Percentiles rank a stretch among this genome's conserved stretches.
Evolutionary conservation across 208 protist genomes (phyloP).

Genomic region (Leishmania gerbilli): DNA sequence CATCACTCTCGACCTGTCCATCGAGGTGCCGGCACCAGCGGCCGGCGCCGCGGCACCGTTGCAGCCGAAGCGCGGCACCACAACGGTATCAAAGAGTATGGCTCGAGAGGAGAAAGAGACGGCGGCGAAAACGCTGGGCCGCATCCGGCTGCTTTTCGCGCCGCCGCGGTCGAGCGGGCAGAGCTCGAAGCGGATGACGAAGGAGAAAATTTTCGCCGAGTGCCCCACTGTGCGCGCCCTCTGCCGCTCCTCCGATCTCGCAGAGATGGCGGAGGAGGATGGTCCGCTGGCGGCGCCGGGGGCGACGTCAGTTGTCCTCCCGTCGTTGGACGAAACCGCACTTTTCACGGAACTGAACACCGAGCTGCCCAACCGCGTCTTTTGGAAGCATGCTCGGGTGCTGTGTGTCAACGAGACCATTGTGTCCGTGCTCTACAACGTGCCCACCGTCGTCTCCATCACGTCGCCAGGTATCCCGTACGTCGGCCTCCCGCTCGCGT

Average conservation of each 20-base stretch:
- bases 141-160: slow-evolving; percentile 76
- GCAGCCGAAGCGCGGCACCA: not conserved
- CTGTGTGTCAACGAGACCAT: slow-evolving; percentile 45
- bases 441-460: slow-evolving; percentile 76
- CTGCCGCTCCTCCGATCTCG: slow-evolving; percentile 25
- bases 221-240: slow-evolving; percentile 60
- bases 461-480: slow-evolving; percentile 51
- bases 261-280: slow-evolving; percentile 13
- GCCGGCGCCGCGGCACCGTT: not conserved
- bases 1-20: slow-evolving; percentile 51
- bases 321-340: not conserved
- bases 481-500: slow-evolving; percentile 76
- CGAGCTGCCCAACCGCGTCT: slow-evolving; percentile 50
- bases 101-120: slow-evolving; percentile 57
- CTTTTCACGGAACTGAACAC: slow-evolving; percentile 49
- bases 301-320: not conserved
- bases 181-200: slow-evolving; percentile 26
- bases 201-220: slow-evolving; percentile 52
- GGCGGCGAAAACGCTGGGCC: slow-evolving; percentile 70
- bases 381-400: slow-evolving; percentile 55
- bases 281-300: not conserved
- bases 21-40: slow-evolving; percentile 1
- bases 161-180: slow-evolving; percentile 21
- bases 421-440: slow-evolving; percentile 71
- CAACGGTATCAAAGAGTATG: slow-evolving; percentile 65